Evolutionary conservation across 257 asterid genomes (phyloP), one percentile per base, ranked within the genome.

Genomic region (Mitragyna speciosa): DNA sequence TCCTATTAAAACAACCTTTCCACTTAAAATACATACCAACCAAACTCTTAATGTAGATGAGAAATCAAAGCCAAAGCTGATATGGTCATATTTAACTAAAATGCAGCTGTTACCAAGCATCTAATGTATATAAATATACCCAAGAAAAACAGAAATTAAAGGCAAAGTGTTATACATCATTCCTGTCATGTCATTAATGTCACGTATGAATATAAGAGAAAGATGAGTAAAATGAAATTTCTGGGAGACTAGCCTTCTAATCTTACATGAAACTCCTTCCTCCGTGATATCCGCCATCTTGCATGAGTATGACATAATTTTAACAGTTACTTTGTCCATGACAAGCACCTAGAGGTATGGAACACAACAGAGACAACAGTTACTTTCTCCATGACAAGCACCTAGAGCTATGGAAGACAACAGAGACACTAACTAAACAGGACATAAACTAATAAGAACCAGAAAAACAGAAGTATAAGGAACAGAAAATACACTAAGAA

Each of bases 231-330:
- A 83, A 81, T 59, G 74, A 82, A 82, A 76, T 68, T 84, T 36
- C 75, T 78, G 59, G 33, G 87, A 82, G 89, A 87, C 83, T 85
- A 88, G 92, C 90, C 87, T 86, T 89, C 86, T 82, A 93, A 80
- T 88, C 98, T 94, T 94, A 96, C 99, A 94, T 90, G 99, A 94
- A 87, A 96, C 96, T 89, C 98, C 99, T 92, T 96, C 99, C 75
- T 96, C 98, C 19, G 97, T 92, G 79, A 92, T 92, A 87, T 96
- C 99, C 39, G 96, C 96, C 99, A 96, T 94, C 94, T 94, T 96
- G 94, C 98, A 96, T 11, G 99, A 85, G 63, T 84, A 87, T 36
- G 99, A 96, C 97, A 96, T 92, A 86, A 96, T 83, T 88, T 94
- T 96, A 82, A 92, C 90, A n/a, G 99, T 96, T 75, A 96, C 51